Evolutionary conservation across 192 early-diverging fungal genomes (phyloP).

Genomic region (Rhizophagus prolifer): DNA sequence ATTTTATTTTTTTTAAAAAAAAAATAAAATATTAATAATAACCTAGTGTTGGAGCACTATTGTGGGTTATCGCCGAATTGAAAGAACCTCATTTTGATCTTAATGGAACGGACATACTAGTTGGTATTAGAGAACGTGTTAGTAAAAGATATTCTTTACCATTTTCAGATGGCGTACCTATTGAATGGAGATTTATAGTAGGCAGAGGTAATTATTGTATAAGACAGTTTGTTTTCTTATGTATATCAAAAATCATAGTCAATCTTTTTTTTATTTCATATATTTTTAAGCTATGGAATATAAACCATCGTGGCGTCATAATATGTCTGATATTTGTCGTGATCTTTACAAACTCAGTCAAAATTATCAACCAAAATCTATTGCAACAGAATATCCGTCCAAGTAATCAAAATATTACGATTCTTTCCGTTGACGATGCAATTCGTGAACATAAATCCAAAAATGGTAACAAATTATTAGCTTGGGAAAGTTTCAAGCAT

Average conservation of each 20-base stretch:
- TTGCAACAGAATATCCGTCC: too few relatives aligned
- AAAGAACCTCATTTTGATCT: not conserved
- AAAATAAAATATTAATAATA: too few relatives aligned
- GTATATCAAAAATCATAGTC: not conserved
- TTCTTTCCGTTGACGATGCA: not conserved
- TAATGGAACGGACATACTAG: not conserved
- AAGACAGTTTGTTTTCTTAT: too few relatives aligned
- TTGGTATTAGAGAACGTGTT: not conserved
- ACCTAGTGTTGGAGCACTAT: not conserved
- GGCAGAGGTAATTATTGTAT: not conserved
- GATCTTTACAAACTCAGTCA: too few relatives aligned
- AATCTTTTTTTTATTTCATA: too few relatives aligned
- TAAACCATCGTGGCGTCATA: too few relatives aligned
- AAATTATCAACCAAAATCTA: too few relatives aligned
- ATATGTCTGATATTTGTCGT: too few relatives aligned
- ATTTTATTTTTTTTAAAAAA: not conserved
- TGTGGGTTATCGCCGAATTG: constrained; percentile 15
- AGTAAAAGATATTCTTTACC: not conserved
- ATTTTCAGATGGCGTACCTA: not conserved
- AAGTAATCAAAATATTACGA: not conserved
- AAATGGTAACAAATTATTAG: not conserved
- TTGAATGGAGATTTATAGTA: not conserved
- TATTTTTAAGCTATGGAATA: too few relatives aligned
- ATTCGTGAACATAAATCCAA: not conserved
- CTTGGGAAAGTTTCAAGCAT: not conserved